phyloP scores from a whole-genome alignment of 2,329 filamentous ascomycete genomes.

The Fusarium tjaetaba region DNA sequence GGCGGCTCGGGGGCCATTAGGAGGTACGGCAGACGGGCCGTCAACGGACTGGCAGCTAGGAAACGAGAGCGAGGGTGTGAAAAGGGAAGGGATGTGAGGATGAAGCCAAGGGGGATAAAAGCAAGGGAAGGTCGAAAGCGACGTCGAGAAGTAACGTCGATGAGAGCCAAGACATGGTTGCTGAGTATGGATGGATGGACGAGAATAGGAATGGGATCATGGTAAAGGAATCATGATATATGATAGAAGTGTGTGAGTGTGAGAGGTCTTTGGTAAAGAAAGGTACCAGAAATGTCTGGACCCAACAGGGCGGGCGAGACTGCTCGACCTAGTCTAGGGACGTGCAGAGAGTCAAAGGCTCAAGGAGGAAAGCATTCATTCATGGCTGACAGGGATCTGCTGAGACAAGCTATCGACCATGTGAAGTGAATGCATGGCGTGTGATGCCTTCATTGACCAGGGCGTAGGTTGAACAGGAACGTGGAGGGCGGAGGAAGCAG shows the following conservation, averaged over 20 bases:
- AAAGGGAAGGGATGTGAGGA: conserved; percentile 28
- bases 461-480: conserved; percentile 34
- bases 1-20: conserved; percentile 36
- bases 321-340: background rate
- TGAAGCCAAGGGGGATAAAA: conserved; percentile 29
- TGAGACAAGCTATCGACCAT: conserved; percentile 27
- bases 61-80: conserved; percentile 33
- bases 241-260: conserved; percentile 11
- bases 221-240: conserved; percentile 23
- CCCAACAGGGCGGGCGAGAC: conserved; percentile 26
- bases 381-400: conserved; percentile 27
- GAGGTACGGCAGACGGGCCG: conserved; percentile 43
- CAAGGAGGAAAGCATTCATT: conserved; percentile 13
- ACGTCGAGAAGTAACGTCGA: conserved; percentile 44
- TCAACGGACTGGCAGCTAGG: conserved; percentile 32
- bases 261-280: conserved; percentile 25
- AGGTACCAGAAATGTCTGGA: conserved; percentile 32
- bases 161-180: conserved; percentile 39
- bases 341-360: conserved; percentile 28
- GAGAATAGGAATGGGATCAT: conserved; percentile 15
- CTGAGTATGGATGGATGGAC: background rate
- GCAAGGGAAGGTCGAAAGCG: conserved; percentile 30
- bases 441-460: conserved; percentile 32
- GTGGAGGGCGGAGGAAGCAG: conserved; percentile 30
- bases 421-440: conserved; percentile 35